Base-by-base conservation (phyloP, 2,329 filamentous ascomycete genomes). In the Neofusicoccum parvum region DNA sequence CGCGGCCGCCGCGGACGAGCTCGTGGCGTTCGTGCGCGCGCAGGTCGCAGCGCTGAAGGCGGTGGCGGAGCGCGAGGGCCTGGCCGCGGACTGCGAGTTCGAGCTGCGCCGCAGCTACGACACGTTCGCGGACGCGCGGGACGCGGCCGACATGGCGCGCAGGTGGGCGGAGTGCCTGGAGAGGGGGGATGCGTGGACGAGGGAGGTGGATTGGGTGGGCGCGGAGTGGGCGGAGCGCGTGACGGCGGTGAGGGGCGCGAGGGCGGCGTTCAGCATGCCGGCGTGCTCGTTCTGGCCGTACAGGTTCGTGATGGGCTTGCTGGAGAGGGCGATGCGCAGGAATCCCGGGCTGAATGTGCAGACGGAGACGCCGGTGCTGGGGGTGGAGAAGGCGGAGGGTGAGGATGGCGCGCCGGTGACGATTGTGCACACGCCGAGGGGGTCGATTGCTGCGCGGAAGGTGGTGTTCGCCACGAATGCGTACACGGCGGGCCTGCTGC, bases 401-500 rank as follows among this genome's bases (percentile, higher is more conserved):
- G 51, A n/a, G 36, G n/a, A 6, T 32, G 27, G 27, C 7, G 27
- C 5, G 3, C 27, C 5, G 27, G 27, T 32, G 50, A 12, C 5
- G 15, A 36, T 45, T 20, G 54, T 46, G 15, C 2, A 39, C 7
- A 58, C 54, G 39, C 39, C 23, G 23, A 58, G 54, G 39, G 54
- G 54, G 11, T 1, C 5, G 17, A 45, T 62, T 2, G 14, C 20
- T 12, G 65, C 69, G 0, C 9, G 32, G 11, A 71, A 72, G 46
- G 45, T 74, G 6, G 56, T 76, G 0, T 69, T 73, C 20, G 72
- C 73, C 1, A 74, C 72, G 32, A 75, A 75, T 51, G 70, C 68
- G 2, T 75, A 73, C 49, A 74, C 72, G 14, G 64, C 70, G 1
- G 69, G 69, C 36, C 66, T 75, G 12, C 51, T 74, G 1, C 67